Base-by-base conservation (phyloP, 73 alveolate genomes). In the Paramecium caudatum region DNA sequence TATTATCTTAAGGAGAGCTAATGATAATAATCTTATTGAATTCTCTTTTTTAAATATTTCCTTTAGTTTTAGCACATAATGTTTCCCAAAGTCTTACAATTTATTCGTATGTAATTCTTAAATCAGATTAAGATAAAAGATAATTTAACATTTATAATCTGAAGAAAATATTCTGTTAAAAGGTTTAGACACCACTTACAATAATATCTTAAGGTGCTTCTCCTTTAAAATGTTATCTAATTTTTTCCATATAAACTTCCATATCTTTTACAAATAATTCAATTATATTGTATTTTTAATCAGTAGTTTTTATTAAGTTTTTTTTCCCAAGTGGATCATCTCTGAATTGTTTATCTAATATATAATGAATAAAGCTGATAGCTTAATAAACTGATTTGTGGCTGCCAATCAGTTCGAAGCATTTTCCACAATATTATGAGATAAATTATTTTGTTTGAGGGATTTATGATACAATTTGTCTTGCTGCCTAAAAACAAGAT, bases 211-310 rank as follows among this genome's bases (percentile, higher is more conserved):
- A 5, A 5, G 88, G 68, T 10, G 32, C 27, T 16, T 74, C 43
- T 19, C 43, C 55, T 41, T 74, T 74, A 45, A 74, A 74, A 12
- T 74, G 32, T 37, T 37, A 39, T 74, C 88, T 74, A 21, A 45
- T 41, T 34, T 74, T 74, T 39, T 74, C 88, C 88, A 74, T 74
- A 39, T 74, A 74, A 15, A 74, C 88, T 74, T 74, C 88, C 6
- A 74, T 45, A 74, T 74, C 88, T 74, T 74, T 7, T 0, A 74
- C 88, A 39, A 74, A 74, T 1, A 74, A 47, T 45, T 74, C 88
- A 41, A 74, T 74, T 8, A 74, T 74, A 45, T 37, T 41, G 19
- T 74, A 74, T 43, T 74, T 74, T 15, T 74, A 32, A 41, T 74
- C 68, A 0, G 88, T 74, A 2, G 62, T 21, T 74, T 45, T 45